A percentile compares a stretch with the other conserved stretches of the same genome.
These are phyloP conservation scores for Neurospora sp. DNA, from an alignment of 495 filamentous ascomycete genomes.

Conservation along the genomic window DNA sequence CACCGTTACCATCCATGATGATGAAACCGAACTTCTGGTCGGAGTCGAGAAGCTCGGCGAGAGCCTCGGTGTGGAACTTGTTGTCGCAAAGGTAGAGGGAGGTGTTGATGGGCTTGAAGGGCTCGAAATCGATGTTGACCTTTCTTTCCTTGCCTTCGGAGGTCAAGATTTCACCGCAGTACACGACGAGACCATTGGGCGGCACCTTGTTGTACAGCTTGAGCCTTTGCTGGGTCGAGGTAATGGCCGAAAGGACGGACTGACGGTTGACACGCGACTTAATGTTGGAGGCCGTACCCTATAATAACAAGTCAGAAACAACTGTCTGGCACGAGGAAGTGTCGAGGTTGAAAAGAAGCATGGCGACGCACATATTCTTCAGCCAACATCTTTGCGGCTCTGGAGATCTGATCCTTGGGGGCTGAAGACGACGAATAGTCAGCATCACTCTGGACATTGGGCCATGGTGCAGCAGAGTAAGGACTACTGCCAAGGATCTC, in stretches of 20 bases:
- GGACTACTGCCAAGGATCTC: constrained; percentile 2
- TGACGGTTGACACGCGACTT: constrained; percentile 98
- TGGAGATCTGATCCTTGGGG: constrained; percentile 94
- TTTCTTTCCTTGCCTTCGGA: constrained; percentile 96
- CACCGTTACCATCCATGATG: constrained; percentile 98
- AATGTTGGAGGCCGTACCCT: constrained; percentile 98
- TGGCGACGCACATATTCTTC: constrained; percentile 84
- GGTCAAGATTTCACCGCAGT: constrained; percentile 99
- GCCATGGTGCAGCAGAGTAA: neutral
- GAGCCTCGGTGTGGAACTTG: constrained; percentile 97
- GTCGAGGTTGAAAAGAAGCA: neutral
- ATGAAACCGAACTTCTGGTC: constrained; percentile 99
- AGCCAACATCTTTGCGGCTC: constrained; percentile 97
- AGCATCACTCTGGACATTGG: constrained; percentile 3
- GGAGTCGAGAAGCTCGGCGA: constrained; percentile 92
- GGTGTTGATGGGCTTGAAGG: constrained; percentile 99
- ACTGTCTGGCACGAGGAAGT: constrained; percentile 1
- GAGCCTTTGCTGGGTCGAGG: constrained; percentile 94
- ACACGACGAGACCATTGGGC: constrained; percentile 92
- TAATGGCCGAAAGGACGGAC: constrained; percentile 94
- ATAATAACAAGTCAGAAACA: constrained; percentile 15
- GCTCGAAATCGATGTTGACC: constrained; percentile 99
- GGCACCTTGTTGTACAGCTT: constrained; percentile 99
- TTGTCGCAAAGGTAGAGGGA: constrained; percentile 99
- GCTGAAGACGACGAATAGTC: constrained; percentile 37